Conservation (phyloP, 208 protist genomes). For the Trypanosoma theileri region DNA sequence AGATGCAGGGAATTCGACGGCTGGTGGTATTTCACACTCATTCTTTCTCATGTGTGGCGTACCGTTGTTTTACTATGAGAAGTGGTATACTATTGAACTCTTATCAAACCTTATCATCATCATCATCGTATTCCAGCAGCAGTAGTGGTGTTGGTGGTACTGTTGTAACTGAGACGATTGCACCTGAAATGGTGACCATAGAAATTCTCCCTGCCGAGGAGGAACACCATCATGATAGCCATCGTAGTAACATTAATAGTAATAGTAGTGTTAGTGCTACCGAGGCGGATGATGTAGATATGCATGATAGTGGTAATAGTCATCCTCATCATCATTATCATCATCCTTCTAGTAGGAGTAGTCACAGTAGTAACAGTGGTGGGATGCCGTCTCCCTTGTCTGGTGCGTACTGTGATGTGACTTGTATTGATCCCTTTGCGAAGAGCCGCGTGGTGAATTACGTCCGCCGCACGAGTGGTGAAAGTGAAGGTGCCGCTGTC, state of each 20-base stretch:
- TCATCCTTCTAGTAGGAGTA: too few species aligned
- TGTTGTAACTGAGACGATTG: slow-evolving; percentile 14
- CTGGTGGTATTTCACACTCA: background rate
- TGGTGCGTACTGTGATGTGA: slow-evolving; percentile 43
- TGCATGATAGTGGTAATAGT: background rate
- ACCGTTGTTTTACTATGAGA: background rate
- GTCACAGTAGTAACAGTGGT: background rate
- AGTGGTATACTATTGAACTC: background rate
- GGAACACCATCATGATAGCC: slow-evolving; percentile 20
- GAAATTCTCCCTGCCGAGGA: slow-evolving; percentile 34
- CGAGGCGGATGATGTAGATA: background rate
- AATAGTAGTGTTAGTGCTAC: background rate
- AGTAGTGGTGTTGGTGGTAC: background rate
- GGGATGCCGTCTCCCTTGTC: too few species aligned
- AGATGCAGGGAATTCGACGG: slow-evolving; percentile 9
- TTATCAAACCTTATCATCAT: background rate
- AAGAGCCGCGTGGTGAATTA: slow-evolving; percentile 75
- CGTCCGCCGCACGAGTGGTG: slow-evolving; percentile 55
- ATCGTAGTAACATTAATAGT: slow-evolving; percentile 8
- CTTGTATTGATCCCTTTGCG: slow-evolving; percentile 58
- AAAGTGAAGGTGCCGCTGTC: slow-evolving; percentile 12
- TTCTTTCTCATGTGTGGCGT: background rate
- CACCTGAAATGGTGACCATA: slow-evolving; percentile 59
- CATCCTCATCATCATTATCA: too few species aligned
- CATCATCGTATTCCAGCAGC: background rate